Conservation (phyloP, 768 basidiomycete species). For the Tricholoma furcatifolium region DNA sequence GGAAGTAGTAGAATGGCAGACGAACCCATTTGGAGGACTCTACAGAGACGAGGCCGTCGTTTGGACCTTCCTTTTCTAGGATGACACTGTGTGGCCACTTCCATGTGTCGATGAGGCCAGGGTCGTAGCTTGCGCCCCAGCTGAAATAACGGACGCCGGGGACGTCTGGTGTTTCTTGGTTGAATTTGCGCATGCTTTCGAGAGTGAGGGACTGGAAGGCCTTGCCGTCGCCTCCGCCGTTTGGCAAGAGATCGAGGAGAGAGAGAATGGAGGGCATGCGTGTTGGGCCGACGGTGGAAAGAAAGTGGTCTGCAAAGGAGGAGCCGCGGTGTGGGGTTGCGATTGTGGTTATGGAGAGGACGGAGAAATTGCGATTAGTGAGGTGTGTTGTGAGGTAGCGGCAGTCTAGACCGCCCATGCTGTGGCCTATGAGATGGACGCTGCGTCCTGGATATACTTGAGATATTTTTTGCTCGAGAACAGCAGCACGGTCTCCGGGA, state of each 20-base stretch:
- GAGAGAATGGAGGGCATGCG: slow-evolving; percentile 71
- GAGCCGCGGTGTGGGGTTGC: slow-evolving; percentile 95
- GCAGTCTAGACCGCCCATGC: slow-evolving; percentile 91
- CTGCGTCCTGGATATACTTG: slow-evolving; percentile 77
- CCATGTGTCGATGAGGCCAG: slow-evolving; percentile 90
- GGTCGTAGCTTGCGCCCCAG: slow-evolving; percentile 92
- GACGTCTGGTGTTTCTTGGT: slow-evolving; percentile 79
- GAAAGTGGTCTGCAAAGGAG: slow-evolving; percentile 89
- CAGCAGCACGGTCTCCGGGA: slow-evolving; percentile 84
- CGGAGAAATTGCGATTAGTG: slow-evolving; percentile 70
- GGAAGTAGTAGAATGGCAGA: not conserved
- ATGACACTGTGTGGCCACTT: slow-evolving; percentile 85
- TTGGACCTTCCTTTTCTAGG: slow-evolving; percentile 83
- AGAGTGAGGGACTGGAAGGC: slow-evolving; percentile 89
- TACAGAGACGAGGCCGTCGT: slow-evolving; percentile 92
- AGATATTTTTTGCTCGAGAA: slow-evolving; percentile 81
- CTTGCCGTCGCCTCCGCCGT: slow-evolving; percentile 91
- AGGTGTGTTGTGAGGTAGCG: slow-evolving; percentile 84
- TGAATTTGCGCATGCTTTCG: slow-evolving; percentile 86
- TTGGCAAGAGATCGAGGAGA: slow-evolving; percentile 81
- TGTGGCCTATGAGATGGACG: slow-evolving; percentile 89
- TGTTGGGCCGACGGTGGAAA: slow-evolving; percentile 63
- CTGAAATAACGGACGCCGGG: slow-evolving; percentile 85
- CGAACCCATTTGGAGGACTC: slow-evolving; percentile 82
- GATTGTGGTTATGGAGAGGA: slow-evolving; percentile 90